A percentile compares a stretch with the other conserved stretches of the same genome.
phyloP scores from a whole-genome alignment of 75 land plant species.

The Picea sitchensis region DNA sequence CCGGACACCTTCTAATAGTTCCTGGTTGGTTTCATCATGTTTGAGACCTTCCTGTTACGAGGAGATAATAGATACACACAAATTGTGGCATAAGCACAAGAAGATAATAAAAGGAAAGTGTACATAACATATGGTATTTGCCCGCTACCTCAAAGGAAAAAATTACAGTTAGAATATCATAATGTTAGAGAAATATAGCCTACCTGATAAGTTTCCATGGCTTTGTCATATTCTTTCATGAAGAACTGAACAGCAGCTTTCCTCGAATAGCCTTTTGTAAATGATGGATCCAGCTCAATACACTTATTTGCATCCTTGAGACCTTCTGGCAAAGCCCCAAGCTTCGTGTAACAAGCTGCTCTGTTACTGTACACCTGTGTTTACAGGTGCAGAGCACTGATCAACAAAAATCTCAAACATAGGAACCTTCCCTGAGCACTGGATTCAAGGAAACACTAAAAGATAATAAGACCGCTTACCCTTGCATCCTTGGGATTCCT shows the following conservation, averaged over 20 bases:
- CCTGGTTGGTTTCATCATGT: constrained; percentile 83
- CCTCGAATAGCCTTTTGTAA: constrained; percentile 87
- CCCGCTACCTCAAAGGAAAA: not conserved
- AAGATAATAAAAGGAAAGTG: not conserved
- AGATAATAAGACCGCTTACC: constrained; percentile 29
- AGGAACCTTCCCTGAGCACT: not conserved
- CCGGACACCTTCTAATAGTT: constrained; percentile 80
- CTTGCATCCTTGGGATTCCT: constrained; percentile 89
- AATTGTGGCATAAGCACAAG: no score
- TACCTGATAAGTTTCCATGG: constrained; percentile 90
- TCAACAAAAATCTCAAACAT: not conserved
- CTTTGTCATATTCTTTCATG: constrained; percentile 99
- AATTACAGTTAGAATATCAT: not conserved
- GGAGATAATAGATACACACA: no score
- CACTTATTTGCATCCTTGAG: constrained; percentile 98
- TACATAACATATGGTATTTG: no score
- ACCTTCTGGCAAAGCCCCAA: constrained; percentile 94
- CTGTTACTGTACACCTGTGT: constrained; percentile 92
- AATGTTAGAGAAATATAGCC: not conserved
- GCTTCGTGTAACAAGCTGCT: constrained; percentile 98
- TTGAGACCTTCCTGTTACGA: constrained; percentile 73
- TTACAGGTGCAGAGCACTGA: not conserved
- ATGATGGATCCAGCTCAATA: constrained; percentile 89
- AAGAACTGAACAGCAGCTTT: constrained; percentile 94
- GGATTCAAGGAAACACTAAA: not conserved